Percentiles rank a stretch among this genome's conserved stretches.
phyloP scores from a whole-genome alignment of 164 flowering plant species.

The Vitis labrusca region DNA sequence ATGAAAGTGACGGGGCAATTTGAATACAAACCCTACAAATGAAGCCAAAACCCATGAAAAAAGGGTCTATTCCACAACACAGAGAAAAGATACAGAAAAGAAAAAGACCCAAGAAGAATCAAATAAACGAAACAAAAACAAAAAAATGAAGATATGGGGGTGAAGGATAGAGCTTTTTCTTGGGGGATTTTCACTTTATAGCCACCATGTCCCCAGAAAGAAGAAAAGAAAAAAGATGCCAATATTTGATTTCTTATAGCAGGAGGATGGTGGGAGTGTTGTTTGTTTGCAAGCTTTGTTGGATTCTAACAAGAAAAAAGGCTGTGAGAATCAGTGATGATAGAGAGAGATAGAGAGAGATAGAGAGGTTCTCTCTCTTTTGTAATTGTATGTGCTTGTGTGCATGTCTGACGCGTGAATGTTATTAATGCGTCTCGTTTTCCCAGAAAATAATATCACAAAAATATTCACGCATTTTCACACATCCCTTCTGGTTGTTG shows the following conservation, averaged over 20 bases:
- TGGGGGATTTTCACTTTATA: not conserved
- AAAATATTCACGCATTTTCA: not conserved
- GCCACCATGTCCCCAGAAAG: not conserved
- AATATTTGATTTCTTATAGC: not conserved
- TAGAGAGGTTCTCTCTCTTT: not conserved
- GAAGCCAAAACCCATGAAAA: constrained; percentile 15
- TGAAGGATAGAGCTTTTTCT: no score
- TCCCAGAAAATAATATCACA: constrained; percentile 1
- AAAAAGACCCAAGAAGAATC: constrained; percentile 10
- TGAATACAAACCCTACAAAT: constrained; percentile 10
- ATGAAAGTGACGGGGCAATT: constrained; percentile 17
- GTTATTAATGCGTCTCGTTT: constrained; percentile 13
- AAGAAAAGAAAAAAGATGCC: constrained; percentile 7
- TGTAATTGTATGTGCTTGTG: not conserved
- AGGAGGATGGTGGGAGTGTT: not conserved
- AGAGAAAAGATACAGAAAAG: no score
- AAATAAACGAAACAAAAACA: not conserved
- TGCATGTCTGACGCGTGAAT: constrained; percentile 7
- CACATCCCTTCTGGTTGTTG: not conserved
- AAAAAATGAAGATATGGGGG: not conserved
- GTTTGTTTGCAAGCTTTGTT: constrained; percentile 11
- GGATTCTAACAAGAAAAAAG: constrained; percentile 1
- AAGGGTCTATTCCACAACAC: constrained; percentile 6
- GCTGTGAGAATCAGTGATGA: not conserved
- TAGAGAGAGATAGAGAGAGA: not conserved